Conservation (phyloP, 768 basidiomycete genomes). For the Strobilomyces echinocephalus region DNA sequence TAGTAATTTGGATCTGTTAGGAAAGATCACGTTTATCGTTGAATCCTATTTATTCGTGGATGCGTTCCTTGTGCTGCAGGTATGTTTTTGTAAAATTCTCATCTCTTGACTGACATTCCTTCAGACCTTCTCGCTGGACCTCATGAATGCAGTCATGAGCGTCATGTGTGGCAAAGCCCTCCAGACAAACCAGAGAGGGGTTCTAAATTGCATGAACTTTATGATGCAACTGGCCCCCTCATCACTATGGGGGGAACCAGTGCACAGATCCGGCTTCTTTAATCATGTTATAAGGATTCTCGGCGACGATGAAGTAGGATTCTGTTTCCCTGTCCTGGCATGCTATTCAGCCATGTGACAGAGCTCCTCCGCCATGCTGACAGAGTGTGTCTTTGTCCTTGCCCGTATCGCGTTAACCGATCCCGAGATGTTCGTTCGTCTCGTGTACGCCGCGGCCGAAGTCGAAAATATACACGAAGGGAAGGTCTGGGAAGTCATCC, state of each 20-base stretch:
- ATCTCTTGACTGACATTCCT: conserved; percentile 1
- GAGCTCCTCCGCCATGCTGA: conserved; percentile 39
- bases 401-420: conserved; percentile 70
- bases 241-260: conserved; percentile 61
- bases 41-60: conserved; percentile 81
- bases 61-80: conserved; percentile 57
- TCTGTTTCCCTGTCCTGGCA: background rate
- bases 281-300: conserved; percentile 53
- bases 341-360: conserved; percentile 13
- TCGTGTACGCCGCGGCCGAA: conserved; percentile 60
- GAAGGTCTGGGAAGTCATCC: conserved; percentile 56
- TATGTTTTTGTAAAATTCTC: conserved; percentile 26
- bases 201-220: conserved; percentile 56
- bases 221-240: conserved; percentile 63
- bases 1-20: conserved; percentile 70
- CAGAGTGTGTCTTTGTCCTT: conserved; percentile 69
- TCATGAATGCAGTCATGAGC: conserved; percentile 54
- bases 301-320: conserved; percentile 61
- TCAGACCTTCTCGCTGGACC: conserved; percentile 50
- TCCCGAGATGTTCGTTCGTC: conserved; percentile 60
- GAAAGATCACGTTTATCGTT: conserved; percentile 58
- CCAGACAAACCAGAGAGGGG: conserved; percentile 53
- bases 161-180: conserved; percentile 49
- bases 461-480: conserved; percentile 44
- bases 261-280: conserved; percentile 76